phyloP scores from a whole-genome alignment of 176 grass and related monocot genomes.

The Rhynchospora breviuscula region DNA sequence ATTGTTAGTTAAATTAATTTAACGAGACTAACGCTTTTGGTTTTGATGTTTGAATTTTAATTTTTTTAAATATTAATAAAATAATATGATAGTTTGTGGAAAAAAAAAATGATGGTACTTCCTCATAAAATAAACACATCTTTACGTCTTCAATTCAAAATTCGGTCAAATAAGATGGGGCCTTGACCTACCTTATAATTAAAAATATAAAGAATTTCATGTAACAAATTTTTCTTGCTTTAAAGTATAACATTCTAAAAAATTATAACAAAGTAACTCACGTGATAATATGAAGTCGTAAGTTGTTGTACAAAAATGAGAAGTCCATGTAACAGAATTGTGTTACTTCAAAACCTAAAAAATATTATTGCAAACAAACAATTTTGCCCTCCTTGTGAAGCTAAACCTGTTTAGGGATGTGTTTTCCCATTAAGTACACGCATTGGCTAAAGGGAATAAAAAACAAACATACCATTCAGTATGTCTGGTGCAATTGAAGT shows the following conservation, averaged over 20 bases:
- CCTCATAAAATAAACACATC: not conserved
- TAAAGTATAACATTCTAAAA: not conserved
- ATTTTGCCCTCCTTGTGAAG: not conserved
- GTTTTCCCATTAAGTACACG: constrained; percentile 4
- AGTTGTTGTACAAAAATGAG: not conserved
- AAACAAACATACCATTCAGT: not conserved
- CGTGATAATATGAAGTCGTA: not conserved
- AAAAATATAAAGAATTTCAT: not conserved
- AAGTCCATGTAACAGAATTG: not conserved
- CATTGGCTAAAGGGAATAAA: not conserved
- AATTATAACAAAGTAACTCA: not conserved
- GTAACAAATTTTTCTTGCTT: not conserved
- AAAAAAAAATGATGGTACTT: too few relatives aligned
- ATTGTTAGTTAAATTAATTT: too few relatives aligned
- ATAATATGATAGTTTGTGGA: too few relatives aligned
- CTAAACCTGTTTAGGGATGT: not conserved
- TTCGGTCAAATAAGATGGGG: too few relatives aligned
- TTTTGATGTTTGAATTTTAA: too few relatives aligned
- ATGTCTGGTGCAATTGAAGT: not conserved
- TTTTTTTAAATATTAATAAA: too few relatives aligned
- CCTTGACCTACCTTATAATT: too few relatives aligned
- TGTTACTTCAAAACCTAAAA: not conserved
- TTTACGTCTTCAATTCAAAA: too few relatives aligned
- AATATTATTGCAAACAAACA: not conserved
- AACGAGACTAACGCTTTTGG: too few relatives aligned